A percentile compares a stretch with the other conserved stretches of the same genome.
Evolutionary conservation across 768 basidiomycete genomes (phyloP).

Genomic region (Exsudoporus frostii): DNA sequence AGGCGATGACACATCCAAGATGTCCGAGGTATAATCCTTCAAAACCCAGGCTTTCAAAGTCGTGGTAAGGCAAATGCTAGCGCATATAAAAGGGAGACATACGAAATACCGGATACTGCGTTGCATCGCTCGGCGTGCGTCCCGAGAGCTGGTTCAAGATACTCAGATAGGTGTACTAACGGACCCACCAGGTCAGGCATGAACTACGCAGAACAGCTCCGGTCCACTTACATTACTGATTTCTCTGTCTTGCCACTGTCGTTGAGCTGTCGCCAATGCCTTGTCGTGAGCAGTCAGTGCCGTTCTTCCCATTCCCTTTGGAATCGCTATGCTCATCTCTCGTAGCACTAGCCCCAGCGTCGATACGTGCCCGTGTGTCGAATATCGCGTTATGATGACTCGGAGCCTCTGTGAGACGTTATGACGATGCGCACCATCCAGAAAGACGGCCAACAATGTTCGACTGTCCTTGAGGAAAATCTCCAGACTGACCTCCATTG

Average conservation of each 20-base stretch:
- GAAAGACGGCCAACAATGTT: slow-evolving; percentile 80
- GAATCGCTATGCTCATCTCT: slow-evolving; percentile 28
- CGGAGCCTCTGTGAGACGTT: slow-evolving; percentile 55
- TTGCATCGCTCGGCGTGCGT: slow-evolving; percentile 90
- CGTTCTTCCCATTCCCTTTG: slow-evolving; percentile 19
- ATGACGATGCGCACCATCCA: slow-evolving; percentile 61
- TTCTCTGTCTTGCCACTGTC: slow-evolving; percentile 85
- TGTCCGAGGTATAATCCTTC: slow-evolving; percentile 74
- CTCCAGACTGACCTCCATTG: slow-evolving; percentile 58
- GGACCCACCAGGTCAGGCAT: neutral
- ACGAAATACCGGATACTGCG: slow-evolving; percentile 93
- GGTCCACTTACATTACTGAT: slow-evolving; percentile 75
- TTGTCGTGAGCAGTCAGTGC: slow-evolving; percentile 17
- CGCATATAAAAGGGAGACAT: slow-evolving; percentile 22
- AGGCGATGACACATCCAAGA: slow-evolving; percentile 59
- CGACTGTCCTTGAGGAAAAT: slow-evolving; percentile 92
- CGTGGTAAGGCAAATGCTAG: neutral
- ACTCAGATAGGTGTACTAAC: slow-evolving; percentile 83
- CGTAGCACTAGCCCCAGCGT: slow-evolving; percentile 49
- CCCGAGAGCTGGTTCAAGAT: slow-evolving; percentile 91
- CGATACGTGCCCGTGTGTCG: slow-evolving; percentile 37
- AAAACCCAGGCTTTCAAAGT: slow-evolving; percentile 77
- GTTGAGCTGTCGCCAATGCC: slow-evolving; percentile 67
- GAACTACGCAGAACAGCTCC: neutral
- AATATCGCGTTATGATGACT: slow-evolving; percentile 41